Evolutionary conservation across 2,329 filamentous ascomycete genomes (phyloP), one percentile per base, ranked within the genome.

Genomic region (Trichoderma atroviride): DNA sequence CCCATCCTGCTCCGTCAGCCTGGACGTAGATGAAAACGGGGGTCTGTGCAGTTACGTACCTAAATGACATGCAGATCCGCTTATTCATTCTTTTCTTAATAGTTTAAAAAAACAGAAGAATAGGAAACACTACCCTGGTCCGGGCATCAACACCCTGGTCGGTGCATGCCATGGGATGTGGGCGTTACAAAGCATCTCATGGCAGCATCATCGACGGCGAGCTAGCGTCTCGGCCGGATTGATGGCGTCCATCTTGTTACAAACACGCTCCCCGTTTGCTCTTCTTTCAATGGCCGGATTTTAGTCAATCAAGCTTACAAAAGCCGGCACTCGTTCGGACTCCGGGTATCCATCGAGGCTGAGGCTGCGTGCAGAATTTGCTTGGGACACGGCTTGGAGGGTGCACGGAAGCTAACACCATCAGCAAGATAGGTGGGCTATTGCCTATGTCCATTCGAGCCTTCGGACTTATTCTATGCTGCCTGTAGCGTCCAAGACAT

Each of bases 261-360:
- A 47, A 50, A 22, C 40, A 50, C 58, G 22, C 24, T 43, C 58
- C 40, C 24, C 37, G 27, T 24, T 56, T 10, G 27, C 43, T 37
- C 9, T 29, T 60, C 19, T 53, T 40, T 37, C 13, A 16, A 40
- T 9, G 19, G 14, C 63, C 63, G 55, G 63, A 66, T 22, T 66
- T 66, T 66, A 52, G 47, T 24, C n/a, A 37, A 27, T 66, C 58
- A 66, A 59, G 63, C 63, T 37, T 66, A 66, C 33, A 66, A 66
- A 59, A 40, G 53, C 47, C 52, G 55, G 40, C 10, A 57, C 43
- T 66, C 14, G 16, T 50, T 66, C 63, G 53, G 63, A 50, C 29
- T 13, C 53, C 63, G 63, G 63, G 40, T 29, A 58, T 50, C 35
- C 33, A 40, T 57, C 29, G 37, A 66, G 53, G 53, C 53, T 58